Evolutionary conservation across 352 stramenopile genomes (phyloP).

Genomic region (Phytophthora europaea): DNA sequence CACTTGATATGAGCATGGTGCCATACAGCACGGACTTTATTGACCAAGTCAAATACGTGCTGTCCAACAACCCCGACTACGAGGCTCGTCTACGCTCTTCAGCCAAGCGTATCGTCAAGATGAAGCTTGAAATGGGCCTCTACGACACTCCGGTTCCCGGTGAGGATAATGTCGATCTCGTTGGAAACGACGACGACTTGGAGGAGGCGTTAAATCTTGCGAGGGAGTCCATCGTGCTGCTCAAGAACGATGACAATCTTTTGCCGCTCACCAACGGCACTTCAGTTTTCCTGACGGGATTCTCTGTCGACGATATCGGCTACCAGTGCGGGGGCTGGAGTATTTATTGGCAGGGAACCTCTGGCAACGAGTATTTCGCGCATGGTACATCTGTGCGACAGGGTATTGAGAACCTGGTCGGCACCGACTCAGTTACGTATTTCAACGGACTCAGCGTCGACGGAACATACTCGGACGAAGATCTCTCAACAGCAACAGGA

Average conservation of each 20-base stretch:
- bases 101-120: slow-evolving; percentile 64
- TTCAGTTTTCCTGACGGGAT: slow-evolving; percentile 69
- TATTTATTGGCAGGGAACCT: slow-evolving; percentile 84
- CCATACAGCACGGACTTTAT: slow-evolving; percentile 50
- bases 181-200: slow-evolving; percentile 57
- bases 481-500: slow-evolving; percentile 31
- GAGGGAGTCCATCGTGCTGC: slow-evolving; percentile 76
- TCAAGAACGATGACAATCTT: slow-evolving; percentile 72
- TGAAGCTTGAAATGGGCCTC: slow-evolving; percentile 73
- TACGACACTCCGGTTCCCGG: slow-evolving; percentile 67
- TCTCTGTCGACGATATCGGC: slow-evolving; percentile 62
- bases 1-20: slow-evolving; percentile 92
- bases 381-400: slow-evolving; percentile 46
- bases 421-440: slow-evolving; percentile 37
- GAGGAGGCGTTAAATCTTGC: slow-evolving; percentile 61
- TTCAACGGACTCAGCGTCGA: slow-evolving; percentile 43
- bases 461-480: slow-evolving; percentile 37
- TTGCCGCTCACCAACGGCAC: slow-evolving; percentile 48
- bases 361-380: slow-evolving; percentile 65
- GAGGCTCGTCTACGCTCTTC: slow-evolving; percentile 56
- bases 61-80: slow-evolving; percentile 40
- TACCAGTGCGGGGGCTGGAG: slow-evolving; percentile 81
- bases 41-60: slow-evolving; percentile 48
- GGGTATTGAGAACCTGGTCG: slow-evolving; percentile 34
- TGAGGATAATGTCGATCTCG: slow-evolving; percentile 42